Percentiles rank a stretch among this genome's conserved stretches.
These are phyloP conservation scores for Cladophialophora psammophila DNA, from an alignment of 2,329 filamentous ascomycete species.

Conservation along the genomic window DNA sequence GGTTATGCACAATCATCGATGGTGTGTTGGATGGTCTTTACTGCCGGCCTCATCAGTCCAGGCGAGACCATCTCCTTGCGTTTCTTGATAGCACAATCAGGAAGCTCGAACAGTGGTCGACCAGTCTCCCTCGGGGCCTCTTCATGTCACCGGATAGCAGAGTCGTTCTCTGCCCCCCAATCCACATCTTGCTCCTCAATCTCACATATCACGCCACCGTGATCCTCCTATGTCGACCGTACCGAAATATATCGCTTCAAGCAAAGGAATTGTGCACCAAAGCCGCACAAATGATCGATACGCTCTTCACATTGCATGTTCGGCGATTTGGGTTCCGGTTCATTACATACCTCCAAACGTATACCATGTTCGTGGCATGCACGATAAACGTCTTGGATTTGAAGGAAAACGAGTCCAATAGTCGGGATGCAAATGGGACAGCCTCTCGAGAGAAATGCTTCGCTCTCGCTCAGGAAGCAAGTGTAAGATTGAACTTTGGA, in stretches of 20 bases:
- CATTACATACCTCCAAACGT: conserved; percentile 23
- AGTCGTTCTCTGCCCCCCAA: conserved; percentile 40
- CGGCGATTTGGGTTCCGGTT: conserved; percentile 19
- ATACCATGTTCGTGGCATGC: conserved; percentile 27
- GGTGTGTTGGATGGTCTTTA: conserved; percentile 22
- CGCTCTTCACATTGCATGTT: conserved; percentile 22
- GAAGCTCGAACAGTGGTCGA: conserved; percentile 46
- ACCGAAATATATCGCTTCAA: conserved; percentile 37
- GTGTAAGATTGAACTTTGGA: conserved; percentile 20
- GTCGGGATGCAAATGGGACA: not conserved
- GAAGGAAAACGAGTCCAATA: conserved; percentile 17
- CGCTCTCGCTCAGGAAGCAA: conserved; percentile 18
- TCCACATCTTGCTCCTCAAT: conserved; percentile 46
- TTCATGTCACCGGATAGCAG: conserved; percentile 51
- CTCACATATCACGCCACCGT: conserved; percentile 67
- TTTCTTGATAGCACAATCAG: conserved; percentile 15
- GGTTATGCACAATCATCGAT: conserved; percentile 53
- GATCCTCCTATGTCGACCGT: conserved; percentile 64
- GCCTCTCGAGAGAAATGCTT: not conserved
- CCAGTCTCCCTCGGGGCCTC: conserved; percentile 66
- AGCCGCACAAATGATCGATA: conserved; percentile 20
- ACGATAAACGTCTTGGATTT: conserved; percentile 21
- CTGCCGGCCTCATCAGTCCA: conserved; percentile 52
- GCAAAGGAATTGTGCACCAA: conserved; percentile 15
- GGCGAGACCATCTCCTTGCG: conserved; percentile 46